phyloP scores from a whole-genome alignment of 441 rosid genomes.

The Hura crepitans region DNA sequence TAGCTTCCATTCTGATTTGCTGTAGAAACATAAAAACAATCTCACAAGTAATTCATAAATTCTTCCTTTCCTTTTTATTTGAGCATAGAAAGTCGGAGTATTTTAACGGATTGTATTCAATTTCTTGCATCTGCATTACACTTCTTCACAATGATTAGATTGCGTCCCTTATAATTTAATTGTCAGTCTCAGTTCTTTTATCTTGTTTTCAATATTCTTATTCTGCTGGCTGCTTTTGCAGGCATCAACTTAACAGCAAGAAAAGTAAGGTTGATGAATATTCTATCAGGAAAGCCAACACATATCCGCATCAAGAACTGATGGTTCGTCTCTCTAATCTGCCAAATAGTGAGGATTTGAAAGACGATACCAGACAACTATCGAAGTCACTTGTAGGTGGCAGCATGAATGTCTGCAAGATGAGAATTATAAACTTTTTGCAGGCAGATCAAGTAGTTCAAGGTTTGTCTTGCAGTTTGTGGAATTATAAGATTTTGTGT shows the following conservation, averaged over 20 bases:
- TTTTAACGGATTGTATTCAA: not conserved
- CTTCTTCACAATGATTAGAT: not conserved
- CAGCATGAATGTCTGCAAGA: constrained; percentile 73
- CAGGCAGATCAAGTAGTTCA: constrained; percentile 55
- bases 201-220: constrained; percentile 9
- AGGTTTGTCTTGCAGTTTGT: constrained; percentile 40
- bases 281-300: constrained; percentile 36
- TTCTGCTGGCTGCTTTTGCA: constrained; percentile 33
- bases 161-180: constrained; percentile 4
- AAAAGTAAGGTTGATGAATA: constrained; percentile 59
- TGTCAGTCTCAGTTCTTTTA: not conserved
- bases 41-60: not conserved
- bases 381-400: constrained; percentile 83
- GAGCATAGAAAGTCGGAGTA: not conserved
- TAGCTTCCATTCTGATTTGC: not conserved
- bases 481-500: constrained; percentile 22
- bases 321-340: constrained; percentile 36
- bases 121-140: not conserved
- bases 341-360: constrained; percentile 57
- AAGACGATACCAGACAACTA: constrained; percentile 51
- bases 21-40: not conserved
- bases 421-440: constrained; percentile 51
- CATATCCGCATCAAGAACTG: constrained; percentile 41
- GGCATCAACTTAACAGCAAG: constrained; percentile 71
- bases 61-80: not conserved